These are phyloP conservation scores for Lentinula raphanica DNA, from an alignment of 768 basidiomycete species.

Conservation along the genomic window DNA sequence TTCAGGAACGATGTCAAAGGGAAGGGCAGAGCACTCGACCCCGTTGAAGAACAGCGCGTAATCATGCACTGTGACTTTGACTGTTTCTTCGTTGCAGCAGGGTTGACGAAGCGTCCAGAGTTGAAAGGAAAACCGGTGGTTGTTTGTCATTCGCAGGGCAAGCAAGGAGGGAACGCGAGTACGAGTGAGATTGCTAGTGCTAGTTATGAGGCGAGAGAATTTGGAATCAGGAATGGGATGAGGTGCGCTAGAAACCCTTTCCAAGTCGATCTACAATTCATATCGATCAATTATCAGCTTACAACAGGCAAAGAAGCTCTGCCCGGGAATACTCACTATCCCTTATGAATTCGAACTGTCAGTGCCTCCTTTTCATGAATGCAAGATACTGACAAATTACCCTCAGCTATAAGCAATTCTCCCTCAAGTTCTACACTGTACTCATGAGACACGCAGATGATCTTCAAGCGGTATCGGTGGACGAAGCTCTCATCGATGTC, in stretches of 20 bases:
- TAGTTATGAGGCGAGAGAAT: constrained; percentile 87
- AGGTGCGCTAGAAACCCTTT: constrained; percentile 42
- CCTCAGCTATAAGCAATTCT: constrained; percentile 77
- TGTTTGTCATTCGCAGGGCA: constrained; percentile 90
- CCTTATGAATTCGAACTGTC: constrained; percentile 92
- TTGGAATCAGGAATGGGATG: constrained; percentile 93
- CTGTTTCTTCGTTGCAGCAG: constrained; percentile 95
- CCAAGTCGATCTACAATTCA: not conserved
- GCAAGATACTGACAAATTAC: not conserved
- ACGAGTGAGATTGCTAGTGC: constrained; percentile 95
- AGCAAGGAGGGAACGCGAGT: constrained; percentile 64
- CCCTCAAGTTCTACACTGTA: constrained; percentile 87
- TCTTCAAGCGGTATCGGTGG: constrained; percentile 91
- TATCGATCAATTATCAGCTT: constrained; percentile 41
- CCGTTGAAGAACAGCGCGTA: constrained; percentile 47
- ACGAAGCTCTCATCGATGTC: constrained; percentile 92
- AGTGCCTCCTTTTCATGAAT: constrained; percentile 13
- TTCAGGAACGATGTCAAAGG: constrained; percentile 42
- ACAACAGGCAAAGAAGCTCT: constrained; percentile 73
- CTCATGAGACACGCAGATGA: constrained; percentile 88
- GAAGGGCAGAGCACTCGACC: constrained; percentile 40
- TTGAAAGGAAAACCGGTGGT: constrained; percentile 85
- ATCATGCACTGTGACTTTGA: constrained; percentile 97
- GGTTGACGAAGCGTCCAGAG: constrained; percentile 72
- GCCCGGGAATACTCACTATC: constrained; percentile 67